phyloP scores from a whole-genome alignment of 2,329 filamentous ascomycete species.

The Colletotrichum sidae region DNA sequence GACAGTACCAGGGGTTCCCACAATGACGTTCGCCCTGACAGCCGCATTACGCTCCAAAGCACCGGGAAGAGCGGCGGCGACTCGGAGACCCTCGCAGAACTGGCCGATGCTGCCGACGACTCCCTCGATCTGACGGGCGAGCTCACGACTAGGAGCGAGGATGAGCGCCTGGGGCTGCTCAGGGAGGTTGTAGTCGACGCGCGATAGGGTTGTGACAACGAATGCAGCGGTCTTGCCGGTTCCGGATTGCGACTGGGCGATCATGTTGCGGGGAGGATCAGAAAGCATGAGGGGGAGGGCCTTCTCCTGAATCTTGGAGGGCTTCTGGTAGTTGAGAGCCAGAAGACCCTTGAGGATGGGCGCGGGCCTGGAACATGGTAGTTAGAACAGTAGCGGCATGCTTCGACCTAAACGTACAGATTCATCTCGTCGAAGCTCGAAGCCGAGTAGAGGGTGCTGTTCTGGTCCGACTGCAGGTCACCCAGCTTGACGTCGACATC shows the following conservation, averaged over 20 bases:
- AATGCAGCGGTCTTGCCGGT: conserved; percentile 99
- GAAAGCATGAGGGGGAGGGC: conserved; percentile 89
- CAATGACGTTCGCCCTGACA: conserved; percentile 82
- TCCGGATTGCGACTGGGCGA: conserved; percentile 98
- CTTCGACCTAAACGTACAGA: conserved; percentile 69
- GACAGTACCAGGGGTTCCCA: conserved; percentile 94
- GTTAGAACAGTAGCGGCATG: conserved; percentile 4
- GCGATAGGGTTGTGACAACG: conserved; percentile 89
- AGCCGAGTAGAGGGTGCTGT: conserved; percentile 88
- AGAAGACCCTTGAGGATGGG: conserved; percentile 81
- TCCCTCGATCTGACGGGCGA: conserved; percentile 92
- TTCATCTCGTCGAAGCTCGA: conserved; percentile 87
- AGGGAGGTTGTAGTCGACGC: conserved; percentile 78
- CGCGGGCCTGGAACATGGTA: conserved; percentile 44
- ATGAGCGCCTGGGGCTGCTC: conserved; percentile 85
- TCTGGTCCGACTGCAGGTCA: conserved; percentile 86
- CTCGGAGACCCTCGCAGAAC: conserved; percentile 80
- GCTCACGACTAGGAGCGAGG: conserved; percentile 91
- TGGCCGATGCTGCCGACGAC: conserved; percentile 87
- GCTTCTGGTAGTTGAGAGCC: conserved; percentile 89
- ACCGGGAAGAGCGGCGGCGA: conserved; percentile 87
- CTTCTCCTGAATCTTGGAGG: conserved; percentile 97
- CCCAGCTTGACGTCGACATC: conserved; percentile 94
- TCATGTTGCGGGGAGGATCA: conserved; percentile 91
- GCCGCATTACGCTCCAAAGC: conserved; percentile 74